Evolutionary conservation across 208 protist species (phyloP), one percentile per base, ranked within the genome.

Genomic region (Trypanosoma boissoni): DNA sequence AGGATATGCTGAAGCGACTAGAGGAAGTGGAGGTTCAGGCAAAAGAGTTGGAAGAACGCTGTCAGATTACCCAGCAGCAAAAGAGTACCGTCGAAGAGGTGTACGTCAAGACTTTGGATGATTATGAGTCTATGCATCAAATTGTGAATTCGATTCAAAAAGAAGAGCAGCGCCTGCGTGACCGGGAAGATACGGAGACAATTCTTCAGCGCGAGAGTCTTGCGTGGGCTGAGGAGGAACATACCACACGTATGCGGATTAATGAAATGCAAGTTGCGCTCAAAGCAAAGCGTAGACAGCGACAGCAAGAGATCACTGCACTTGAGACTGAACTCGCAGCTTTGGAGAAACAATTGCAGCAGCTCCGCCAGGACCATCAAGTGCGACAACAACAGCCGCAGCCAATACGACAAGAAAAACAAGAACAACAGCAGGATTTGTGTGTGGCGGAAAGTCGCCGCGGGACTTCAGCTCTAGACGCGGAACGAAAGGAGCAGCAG

Each of bases 211-310:
- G 66, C 6, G 84, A 95, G 69, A 82, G 67, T 26, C 51, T 88
- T 3, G 68, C 37, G 42, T 92, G 88, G 83, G 85, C 84, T 14
- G 88, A 95, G 69, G 84, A 92, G 71, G 88, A 95, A 65, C 84
- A 87, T 62, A 27, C 51, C 2, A 58, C 88, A 36, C 82, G 84
- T 34, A 80, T 57, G 9, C 56, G 64, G 26, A 71, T 95, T 18
- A 69, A 84, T 37, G 53, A 66, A 6, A 46, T 88, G 37, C 79
- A 92, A 68, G 55, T 48, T 58, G 64, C 72, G 28, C 68, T 83
- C 21, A 74, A 75, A 43, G 67, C 78, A 42, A 39, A 28, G 8
- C 77, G 83, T 2, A 68, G 67, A 39, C 32, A 74, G 10, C 75
- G 78, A 52, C 72, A 84, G 67, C 49, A 71, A 27, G 83, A 95